Evolutionary conservation across 768 basidiomycete species (phyloP), one percentile per base, ranked within the genome.

Genomic region (Tylopilus sp.): DNA sequence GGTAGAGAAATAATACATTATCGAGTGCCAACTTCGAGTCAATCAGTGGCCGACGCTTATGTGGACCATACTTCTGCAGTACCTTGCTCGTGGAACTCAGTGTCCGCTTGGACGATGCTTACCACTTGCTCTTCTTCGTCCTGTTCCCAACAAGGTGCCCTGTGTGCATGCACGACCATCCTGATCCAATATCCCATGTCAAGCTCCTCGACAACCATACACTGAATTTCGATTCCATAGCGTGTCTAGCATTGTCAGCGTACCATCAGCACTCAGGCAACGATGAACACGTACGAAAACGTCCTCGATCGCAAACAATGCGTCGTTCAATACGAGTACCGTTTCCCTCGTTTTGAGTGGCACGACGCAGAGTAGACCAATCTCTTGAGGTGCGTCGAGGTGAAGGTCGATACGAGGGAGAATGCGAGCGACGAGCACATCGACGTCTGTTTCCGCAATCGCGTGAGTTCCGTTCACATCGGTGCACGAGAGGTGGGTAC

Each of bases 151-250:
- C 33, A 25, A 17, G 41, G 8, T 22, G 11, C 28, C 12, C 2
- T 33, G 24, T 34, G 26, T 38, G 62, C 17, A 24, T 34, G 26
- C 42, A 65, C 17, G 0, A 46, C 45, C 10, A 54, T 36, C 25
- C 22, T 36, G 43, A 61, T 36, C 53, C 58, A 60, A 42, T 63
- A 60, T 25, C 64, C 63, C 54, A 58, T 45, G n/a, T 66, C 56
- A 29, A 64, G 26, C 11, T 56, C 48, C 10, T 50, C 46, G 1
- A 54, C 29, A 3, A 30, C 45, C 22, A 56, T 14, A 3, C 14
- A 22, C 4, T 17, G 12, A 4, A 53, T 22, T 16, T 57, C 55
- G 7, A 63, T 36, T 8, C 52, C 45, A 9, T 21, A 37, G 17
- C 28, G 26, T n/a, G 7, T 21, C 61, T 62, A 10, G 13, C 5